Evolutionary conservation across 305 asterid species (phyloP).

Genomic region (Fraxinus paxiana): DNA sequence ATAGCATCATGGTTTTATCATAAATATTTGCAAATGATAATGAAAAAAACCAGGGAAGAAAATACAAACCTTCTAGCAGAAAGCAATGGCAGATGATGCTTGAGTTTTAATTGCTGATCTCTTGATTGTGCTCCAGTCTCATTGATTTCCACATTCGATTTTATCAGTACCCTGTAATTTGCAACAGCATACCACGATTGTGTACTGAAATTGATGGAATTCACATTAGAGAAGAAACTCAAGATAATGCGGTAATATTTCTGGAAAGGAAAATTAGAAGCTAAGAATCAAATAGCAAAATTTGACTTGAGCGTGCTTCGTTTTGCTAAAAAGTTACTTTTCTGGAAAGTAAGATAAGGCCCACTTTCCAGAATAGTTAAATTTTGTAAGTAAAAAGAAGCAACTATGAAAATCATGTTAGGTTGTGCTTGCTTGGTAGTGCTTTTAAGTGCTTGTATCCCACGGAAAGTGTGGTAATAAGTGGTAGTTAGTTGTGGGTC

Average conservation of each 20-base stretch:
- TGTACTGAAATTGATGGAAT: background rate
- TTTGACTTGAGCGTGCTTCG: background rate
- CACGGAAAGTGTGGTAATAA: background rate
- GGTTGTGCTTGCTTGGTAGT: background rate
- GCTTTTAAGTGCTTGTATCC: background rate
- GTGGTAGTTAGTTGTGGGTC: background rate
- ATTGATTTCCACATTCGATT: background rate
- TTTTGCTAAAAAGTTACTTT: background rate
- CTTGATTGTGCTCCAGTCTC: background rate
- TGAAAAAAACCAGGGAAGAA: background rate
- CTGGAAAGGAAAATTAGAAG: background rate
- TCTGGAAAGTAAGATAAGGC: background rate
- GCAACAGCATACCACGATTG: background rate
- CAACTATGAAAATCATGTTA: background rate
- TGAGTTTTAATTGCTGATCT: background rate
- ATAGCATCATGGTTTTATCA: background rate
- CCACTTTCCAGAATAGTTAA: background rate
- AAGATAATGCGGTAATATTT: background rate
- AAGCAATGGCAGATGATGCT: background rate
- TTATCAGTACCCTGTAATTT: background rate
- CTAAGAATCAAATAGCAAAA: background rate
- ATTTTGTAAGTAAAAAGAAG: background rate
- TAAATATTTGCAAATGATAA: background rate
- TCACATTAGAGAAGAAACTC: background rate
- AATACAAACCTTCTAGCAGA: background rate